phyloP scores from a whole-genome alignment of 1,284 basidiomycete genomes.

The Coniferiporia sulphurascens region DNA sequence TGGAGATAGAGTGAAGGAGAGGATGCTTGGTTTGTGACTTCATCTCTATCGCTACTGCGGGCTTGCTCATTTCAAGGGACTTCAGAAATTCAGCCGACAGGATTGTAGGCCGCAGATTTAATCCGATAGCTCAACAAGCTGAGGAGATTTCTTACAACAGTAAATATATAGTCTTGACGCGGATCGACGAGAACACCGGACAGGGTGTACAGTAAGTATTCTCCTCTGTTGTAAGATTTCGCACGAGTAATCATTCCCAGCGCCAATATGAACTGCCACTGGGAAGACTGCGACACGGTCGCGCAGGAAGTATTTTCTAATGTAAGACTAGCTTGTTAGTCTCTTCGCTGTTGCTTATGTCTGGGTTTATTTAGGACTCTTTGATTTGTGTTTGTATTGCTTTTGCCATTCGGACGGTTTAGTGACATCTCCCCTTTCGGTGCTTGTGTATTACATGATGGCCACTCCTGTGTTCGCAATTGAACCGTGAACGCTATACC shows the following conservation, averaged over 20 bases:
- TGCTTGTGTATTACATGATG: constrained; percentile 11
- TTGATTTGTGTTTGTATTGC: constrained; percentile 74
- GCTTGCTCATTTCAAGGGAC: constrained; percentile 13
- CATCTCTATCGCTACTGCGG: not conserved
- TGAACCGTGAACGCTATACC: not conserved
- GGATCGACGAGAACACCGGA: constrained; percentile 74
- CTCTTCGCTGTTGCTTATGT: constrained; percentile 17
- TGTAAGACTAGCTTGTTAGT: constrained; percentile 36
- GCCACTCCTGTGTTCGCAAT: no score
- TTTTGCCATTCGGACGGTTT: constrained; percentile 56
- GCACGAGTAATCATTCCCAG: constrained; percentile 26
- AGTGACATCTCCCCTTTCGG: not conserved
- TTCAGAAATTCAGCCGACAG: constrained; percentile 65
- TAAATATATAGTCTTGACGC: constrained; percentile 79
- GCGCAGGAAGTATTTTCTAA: constrained; percentile 67
- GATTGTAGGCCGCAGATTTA: constrained; percentile 56
- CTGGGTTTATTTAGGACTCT: constrained; percentile 46
- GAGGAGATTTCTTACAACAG: constrained; percentile 33
- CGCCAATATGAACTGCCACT: constrained; percentile 66
- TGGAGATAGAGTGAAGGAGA: constrained; percentile 72
- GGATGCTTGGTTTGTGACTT: constrained; percentile 53
- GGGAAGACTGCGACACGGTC: constrained; percentile 69
- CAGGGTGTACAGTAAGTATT: constrained; percentile 69
- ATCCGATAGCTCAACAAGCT: not conserved
- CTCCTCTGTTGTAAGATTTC: constrained; percentile 9